Conservation (phyloP, 805 yeast genomes). For the Yamadazyma insecticola region DNA sequence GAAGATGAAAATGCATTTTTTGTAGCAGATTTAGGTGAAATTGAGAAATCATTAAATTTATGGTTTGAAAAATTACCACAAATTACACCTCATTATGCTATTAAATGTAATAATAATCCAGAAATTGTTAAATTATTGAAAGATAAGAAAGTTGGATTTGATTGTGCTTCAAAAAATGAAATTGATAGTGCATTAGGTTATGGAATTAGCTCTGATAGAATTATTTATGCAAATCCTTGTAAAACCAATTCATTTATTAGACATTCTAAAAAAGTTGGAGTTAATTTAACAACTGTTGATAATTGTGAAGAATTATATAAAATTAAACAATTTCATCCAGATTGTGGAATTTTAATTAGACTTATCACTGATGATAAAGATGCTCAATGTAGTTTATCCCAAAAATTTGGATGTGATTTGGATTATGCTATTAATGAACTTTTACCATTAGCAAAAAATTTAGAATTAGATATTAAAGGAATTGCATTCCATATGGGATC, state of each 20-base stretch:
- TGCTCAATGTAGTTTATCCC: conserved; percentile 80
- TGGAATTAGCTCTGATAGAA: conserved; percentile 61
- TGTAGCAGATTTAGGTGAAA: conserved; percentile 78
- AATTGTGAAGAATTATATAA: conserved; percentile 81
- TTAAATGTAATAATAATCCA: conserved; percentile 82
- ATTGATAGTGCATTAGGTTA: conserved; percentile 59
- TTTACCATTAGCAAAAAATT: conserved; percentile 55
- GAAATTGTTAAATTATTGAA: conserved; percentile 56
- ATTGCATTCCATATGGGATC: conserved; percentile 96
- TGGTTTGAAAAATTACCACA: conserved; percentile 70
- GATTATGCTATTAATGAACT: conserved; percentile 46
- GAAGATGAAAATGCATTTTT: conserved; percentile 86
- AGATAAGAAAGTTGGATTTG: conserved; percentile 70
- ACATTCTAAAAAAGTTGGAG: conserved; percentile 53
- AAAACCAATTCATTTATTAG: conserved; percentile 80
- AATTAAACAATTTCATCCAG: conserved; percentile 62
- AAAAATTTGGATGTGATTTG: conserved; percentile 83
- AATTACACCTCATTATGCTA: conserved; percentile 87
- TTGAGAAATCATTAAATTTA: conserved; percentile 52
- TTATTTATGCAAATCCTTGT: conserved; percentile 92
- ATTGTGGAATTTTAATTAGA: conserved; percentile 67
- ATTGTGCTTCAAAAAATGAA: conserved; percentile 89
- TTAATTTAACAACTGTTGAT: conserved; percentile 83
- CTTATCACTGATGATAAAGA: conserved; percentile 85
- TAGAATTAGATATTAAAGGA: conserved; percentile 68